A percentile compares a stretch with the other conserved stretches of the same genome.
These are phyloP conservation scores for Lonicera japonica DNA, from an alignment of 129 eudicot genomes.

Conservation along the genomic window DNA sequence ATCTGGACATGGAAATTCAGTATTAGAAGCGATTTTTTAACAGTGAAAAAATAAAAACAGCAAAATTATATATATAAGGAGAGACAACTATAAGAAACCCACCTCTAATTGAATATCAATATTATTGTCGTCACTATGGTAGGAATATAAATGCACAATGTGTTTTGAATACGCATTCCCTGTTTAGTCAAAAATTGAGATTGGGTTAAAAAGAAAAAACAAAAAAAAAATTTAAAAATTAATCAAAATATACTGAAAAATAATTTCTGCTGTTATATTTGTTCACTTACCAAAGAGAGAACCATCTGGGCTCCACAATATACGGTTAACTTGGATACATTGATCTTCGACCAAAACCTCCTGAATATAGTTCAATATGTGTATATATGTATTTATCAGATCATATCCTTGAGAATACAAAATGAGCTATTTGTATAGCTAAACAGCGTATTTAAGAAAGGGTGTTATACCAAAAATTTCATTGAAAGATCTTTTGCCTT, in stretches of 20 bases:
- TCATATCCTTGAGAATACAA: background rate
- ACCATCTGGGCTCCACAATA: slow-evolving; percentile 79
- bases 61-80: background rate
- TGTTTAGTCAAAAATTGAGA: slow-evolving; percentile 12
- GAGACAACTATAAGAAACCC: background rate
- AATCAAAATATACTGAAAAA: too few relatives aligned
- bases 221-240: background rate
- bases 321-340: slow-evolving; percentile 50
- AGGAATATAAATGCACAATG: slow-evolving; percentile 54
- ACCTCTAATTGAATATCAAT: slow-evolving; percentile 52
- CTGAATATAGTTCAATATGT: slow-evolving; percentile 20
- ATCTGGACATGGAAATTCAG: slow-evolving; percentile 28
- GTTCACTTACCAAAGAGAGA: slow-evolving; percentile 50
- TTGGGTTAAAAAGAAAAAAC: background rate
- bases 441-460: background rate
- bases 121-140: slow-evolving; percentile 27
- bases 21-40: slow-evolving; percentile 2
- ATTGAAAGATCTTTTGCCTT: slow-evolving; percentile 24
- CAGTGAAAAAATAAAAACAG: background rate
- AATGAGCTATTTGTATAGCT: background rate
- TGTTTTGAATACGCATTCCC: slow-evolving; percentile 63
- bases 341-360: slow-evolving; percentile 48
- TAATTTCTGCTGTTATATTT: background rate
- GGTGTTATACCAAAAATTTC: slow-evolving; percentile 32
- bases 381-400: too few relatives aligned